Evolutionary conservation across 192 early-diverging fungal genomes (phyloP).

Genomic region (Coemansia sp.): DNA sequence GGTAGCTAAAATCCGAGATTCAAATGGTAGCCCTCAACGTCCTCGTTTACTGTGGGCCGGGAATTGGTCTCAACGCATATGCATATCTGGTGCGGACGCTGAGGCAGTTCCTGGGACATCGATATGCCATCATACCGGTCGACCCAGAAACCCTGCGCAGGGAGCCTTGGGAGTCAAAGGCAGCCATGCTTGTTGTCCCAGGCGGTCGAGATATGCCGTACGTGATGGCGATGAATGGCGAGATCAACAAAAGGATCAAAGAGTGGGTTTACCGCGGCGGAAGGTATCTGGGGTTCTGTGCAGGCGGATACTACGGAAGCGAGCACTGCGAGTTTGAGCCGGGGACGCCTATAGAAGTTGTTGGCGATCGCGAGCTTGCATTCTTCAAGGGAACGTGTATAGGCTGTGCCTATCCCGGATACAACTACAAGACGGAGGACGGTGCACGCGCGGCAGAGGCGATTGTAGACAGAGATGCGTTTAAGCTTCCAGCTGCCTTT

Average conservation of each 20-base stretch:
- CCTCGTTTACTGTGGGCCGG: slow-evolving; percentile 54
- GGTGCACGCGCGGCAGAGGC: slow-evolving; percentile 69
- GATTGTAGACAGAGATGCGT: slow-evolving; percentile 34
- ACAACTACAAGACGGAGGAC: slow-evolving; percentile 79
- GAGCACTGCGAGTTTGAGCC: slow-evolving; percentile 77
- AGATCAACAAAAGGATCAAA: slow-evolving; percentile 62
- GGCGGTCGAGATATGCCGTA: slow-evolving; percentile 90
- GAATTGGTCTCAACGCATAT: slow-evolving; percentile 37
- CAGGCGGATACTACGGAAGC: slow-evolving; percentile 84
- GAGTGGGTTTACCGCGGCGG: slow-evolving; percentile 77
- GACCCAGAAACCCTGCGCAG: slow-evolving; percentile 66
- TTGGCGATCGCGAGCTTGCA: slow-evolving; percentile 71
- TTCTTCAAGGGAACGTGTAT: slow-evolving; percentile 69
- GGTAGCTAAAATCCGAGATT: background rate
- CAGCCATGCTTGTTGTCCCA: slow-evolving; percentile 83
- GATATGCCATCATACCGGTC: slow-evolving; percentile 89
- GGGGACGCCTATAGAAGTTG: slow-evolving; percentile 62
- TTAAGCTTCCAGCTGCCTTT: slow-evolving; percentile 20
- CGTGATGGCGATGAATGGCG: slow-evolving; percentile 66
- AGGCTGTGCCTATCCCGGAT: slow-evolving; percentile 80
- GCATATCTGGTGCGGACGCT: slow-evolving; percentile 61
- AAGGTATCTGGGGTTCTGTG: slow-evolving; percentile 89
- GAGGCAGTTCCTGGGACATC: slow-evolving; percentile 70
- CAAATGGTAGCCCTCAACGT: slow-evolving; percentile 45
- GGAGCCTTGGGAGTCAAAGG: slow-evolving; percentile 90